Evolutionary conservation across 441 rosid genomes (phyloP).

Genomic region (Iberis amara): DNA sequence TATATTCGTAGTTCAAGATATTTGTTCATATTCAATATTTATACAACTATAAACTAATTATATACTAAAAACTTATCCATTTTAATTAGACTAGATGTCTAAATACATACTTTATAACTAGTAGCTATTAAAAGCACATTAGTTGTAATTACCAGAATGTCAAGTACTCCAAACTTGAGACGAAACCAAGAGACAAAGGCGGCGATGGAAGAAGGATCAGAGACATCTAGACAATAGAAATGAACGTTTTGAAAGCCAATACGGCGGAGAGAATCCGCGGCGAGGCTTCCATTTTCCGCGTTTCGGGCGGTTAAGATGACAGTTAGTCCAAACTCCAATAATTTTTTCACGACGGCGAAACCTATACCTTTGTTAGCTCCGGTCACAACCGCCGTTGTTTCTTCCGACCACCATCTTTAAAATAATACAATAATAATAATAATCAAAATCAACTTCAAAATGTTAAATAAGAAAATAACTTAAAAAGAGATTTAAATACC

Average conservation of each 20-base stretch:
- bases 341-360: constrained; percentile 55
- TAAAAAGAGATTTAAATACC: constrained; percentile 1
- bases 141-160: constrained; percentile 59
- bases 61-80: too few relatives aligned
- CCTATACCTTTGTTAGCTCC: constrained; percentile 91
- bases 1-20: too few relatives aligned
- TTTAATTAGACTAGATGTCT: not conserved
- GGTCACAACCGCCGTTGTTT: constrained; percentile 65
- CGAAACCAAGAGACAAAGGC: constrained; percentile 49
- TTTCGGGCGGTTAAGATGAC: constrained; percentile 75
- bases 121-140: too few relatives aligned
- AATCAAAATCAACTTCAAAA: constrained; percentile 1
- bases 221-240: constrained; percentile 55
- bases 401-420: constrained; percentile 68
- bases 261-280: constrained; percentile 40
- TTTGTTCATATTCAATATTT: too few relatives aligned
- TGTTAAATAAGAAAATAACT: not conserved
- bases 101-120: too few relatives aligned
- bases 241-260: constrained; percentile 34
- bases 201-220: constrained; percentile 46
- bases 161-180: constrained; percentile 38
- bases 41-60: too few relatives aligned
- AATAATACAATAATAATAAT: not conserved
- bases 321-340: constrained; percentile 53
- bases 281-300: constrained; percentile 41